phyloP scores from a whole-genome alignment of 768 basidiomycete species.

The Boletus coccyginus region DNA sequence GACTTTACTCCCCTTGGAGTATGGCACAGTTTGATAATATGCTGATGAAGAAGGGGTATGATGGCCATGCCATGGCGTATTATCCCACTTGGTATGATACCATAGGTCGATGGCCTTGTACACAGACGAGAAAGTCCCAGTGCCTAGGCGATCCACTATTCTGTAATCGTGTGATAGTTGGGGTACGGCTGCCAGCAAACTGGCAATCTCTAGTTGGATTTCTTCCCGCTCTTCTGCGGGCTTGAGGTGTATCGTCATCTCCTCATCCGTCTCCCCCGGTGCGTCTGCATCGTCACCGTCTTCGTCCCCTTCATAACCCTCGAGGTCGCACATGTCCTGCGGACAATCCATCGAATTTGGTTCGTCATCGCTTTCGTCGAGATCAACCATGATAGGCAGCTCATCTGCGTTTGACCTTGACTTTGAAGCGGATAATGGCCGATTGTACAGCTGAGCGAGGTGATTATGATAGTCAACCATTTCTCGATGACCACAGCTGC shows the following conservation, averaged over 20 bases:
- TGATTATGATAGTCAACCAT: constrained; percentile 51
- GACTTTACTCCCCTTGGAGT: constrained; percentile 46
- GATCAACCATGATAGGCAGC: constrained; percentile 38
- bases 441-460: constrained; percentile 42
- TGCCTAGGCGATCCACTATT: constrained; percentile 88
- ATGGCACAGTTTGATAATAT: constrained; percentile 54
- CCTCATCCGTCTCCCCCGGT: constrained; percentile 55
- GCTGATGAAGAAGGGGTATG: constrained; percentile 65
- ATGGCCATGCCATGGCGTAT: constrained; percentile 66
- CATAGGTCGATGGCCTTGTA: constrained; percentile 90
- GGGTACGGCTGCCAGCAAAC: constrained; percentile 66
- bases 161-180: constrained; percentile 65
- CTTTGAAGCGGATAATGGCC: constrained; percentile 19
- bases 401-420: constrained; percentile 22
- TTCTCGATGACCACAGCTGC: constrained; percentile 37
- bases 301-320: constrained; percentile 34
- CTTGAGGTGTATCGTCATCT: constrained; percentile 54
- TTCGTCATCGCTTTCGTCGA: constrained; percentile 46
- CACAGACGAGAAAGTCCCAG: constrained; percentile 98
- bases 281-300: constrained; percentile 34
- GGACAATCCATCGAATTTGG: constrained; percentile 36
- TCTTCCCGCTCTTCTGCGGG: constrained; percentile 66
- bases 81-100: constrained; percentile 75
- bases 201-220: constrained; percentile 73
- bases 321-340: constrained; percentile 35